Base-by-base conservation (phyloP, 768 basidiomycete genomes). In the Galerina marginata region DNA sequence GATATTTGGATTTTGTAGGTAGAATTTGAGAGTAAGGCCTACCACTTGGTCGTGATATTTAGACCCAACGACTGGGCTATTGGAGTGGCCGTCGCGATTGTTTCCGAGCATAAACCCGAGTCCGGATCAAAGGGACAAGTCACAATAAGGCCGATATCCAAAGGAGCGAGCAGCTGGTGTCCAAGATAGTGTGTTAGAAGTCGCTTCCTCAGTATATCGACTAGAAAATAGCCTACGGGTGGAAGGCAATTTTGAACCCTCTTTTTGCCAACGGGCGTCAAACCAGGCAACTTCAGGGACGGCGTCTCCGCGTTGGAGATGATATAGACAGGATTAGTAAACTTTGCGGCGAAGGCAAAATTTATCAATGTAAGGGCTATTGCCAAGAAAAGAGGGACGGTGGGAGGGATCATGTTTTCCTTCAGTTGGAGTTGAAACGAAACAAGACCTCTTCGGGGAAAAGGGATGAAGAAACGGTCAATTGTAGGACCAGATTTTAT, bases 21-120 rank as follows among this genome's bases (percentile, higher is more conserved):
- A 39, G 9, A 25, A 6, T 12, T 6, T 1, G 6, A 11, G 23
- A 11, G 11, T 15, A 33, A 14, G 11, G 36, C 66, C 37, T 14
- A 66, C 69, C 69, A 70, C 26, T 52, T 39, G 14, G 63, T 68
- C n/a, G 66, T 49, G 23, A 66, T 56, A 29, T 54, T 60, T 7
- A 70, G 55, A 9, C 51, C 48, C 6, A 70, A 63, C 5, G 65
- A 59, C 33, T 44, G 49, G 6, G 67, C 67, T 23, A 64, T 54
- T 3, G 69, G 67, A 6, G 36, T 56, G 15, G 59, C 63, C 14
- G 69, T 70, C 11, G 65, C 59, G 16, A 65, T 54, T 0, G 69
- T 61, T 33, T 61, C 61, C 15, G 53, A 54, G 44, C 69, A 70
- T 20, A 57, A 49, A 16, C 64, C 61, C 15, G 63, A 64, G 38